Base-by-base conservation (phyloP, 441 rosid genomes). In the Gossypium schwendimanii region DNA sequence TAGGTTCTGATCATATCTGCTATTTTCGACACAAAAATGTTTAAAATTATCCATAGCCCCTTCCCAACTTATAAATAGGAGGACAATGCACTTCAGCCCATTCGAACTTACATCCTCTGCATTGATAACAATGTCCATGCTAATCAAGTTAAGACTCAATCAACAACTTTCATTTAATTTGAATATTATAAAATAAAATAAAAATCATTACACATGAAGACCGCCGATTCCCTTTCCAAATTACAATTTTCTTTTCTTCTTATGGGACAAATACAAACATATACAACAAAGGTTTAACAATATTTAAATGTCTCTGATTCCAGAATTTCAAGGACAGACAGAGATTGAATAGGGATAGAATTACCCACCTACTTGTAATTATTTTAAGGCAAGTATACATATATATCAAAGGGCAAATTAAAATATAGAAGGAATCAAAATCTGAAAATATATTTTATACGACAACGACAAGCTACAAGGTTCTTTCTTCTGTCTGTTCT, bases 321-420 rank as follows among this genome's bases (percentile, higher is more conserved):
- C 84, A 67, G 76, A 69, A 78, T 81, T 82, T 73, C 91, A 78
- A 87, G 91, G 83, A 81, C 61, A 76, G 86, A 84, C 88, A 86
- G 49, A 83, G 78, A 84, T 76, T 54, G 73, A 80, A 81, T 77
- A 77, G 63, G 63, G 83, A 78, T 82, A 74, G 81, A 76, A 70
- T 11, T 26, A 24, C 24, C 39, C 4, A 44, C n/a, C 3, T 57
- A 59, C 41, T 31, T 6, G 0, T 49, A 28, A 31, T 69, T 23
- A 26, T 10, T 68, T 49, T 24, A 67, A 2, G 58, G 44, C 8
- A 33, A 33, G 39, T 33, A 6, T 33, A 33, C 36, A 31, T 31
- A 31, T 31, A 4, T 31, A 31, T 31, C 36, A 55, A 55, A 23
- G 28, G 14, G 14, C 0, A 18, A 3, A 21, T 47, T 11, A 23